These are phyloP conservation scores for Scheffersomyces cryptocercus DNA, from an alignment of 1,139 yeast species.

Conservation along the genomic window DNA sequence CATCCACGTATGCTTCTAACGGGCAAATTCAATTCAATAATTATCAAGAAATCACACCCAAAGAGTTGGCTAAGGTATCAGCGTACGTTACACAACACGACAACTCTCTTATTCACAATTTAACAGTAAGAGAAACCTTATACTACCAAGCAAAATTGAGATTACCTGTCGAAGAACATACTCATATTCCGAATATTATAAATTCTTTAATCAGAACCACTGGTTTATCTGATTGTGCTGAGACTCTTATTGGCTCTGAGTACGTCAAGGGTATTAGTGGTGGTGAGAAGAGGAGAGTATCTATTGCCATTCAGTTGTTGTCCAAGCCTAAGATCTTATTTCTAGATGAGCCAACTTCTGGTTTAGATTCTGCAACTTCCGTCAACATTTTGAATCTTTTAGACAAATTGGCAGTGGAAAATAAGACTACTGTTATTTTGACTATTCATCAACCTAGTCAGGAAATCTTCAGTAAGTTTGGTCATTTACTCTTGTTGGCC, in stretches of 20 bases:
- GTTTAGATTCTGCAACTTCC: slow-evolving; percentile 25
- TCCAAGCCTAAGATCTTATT: slow-evolving; percentile 25
- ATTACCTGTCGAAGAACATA: slow-evolving; percentile 18
- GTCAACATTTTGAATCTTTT: slow-evolving; percentile 18
- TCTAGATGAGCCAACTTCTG: slow-evolving; percentile 29
- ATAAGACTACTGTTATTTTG: slow-evolving; percentile 22
- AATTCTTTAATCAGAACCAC: slow-evolving; percentile 17
- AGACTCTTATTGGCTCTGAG: slow-evolving; percentile 22
- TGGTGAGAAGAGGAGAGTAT: slow-evolving; percentile 26
- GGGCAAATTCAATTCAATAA: slow-evolving; percentile 18
- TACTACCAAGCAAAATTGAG: slow-evolving; percentile 25
- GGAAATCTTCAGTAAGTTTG: slow-evolving; percentile 21
- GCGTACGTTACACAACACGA: slow-evolving; percentile 28
- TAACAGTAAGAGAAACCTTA: slow-evolving; percentile 27
- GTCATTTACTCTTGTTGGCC: slow-evolving; percentile 22
- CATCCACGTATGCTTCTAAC: slow-evolving; percentile 10
- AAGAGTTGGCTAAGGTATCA: slow-evolving; percentile 17
- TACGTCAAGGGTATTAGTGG: slow-evolving; percentile 25
- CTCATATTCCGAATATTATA: slow-evolving; percentile 16
- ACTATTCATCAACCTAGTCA: slow-evolving; percentile 28
- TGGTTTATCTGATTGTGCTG: slow-evolving; percentile 26
- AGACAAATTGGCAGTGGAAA: slow-evolving; percentile 13
- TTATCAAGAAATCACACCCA: slow-evolving; percentile 12
- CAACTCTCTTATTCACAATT: slow-evolving; percentile 20
- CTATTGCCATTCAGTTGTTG: slow-evolving; percentile 26